These are phyloP conservation scores for Blastobotrys raffinosifermentans DNA, from an alignment of 1,139 yeast genomes.

Conservation along the genomic window DNA sequence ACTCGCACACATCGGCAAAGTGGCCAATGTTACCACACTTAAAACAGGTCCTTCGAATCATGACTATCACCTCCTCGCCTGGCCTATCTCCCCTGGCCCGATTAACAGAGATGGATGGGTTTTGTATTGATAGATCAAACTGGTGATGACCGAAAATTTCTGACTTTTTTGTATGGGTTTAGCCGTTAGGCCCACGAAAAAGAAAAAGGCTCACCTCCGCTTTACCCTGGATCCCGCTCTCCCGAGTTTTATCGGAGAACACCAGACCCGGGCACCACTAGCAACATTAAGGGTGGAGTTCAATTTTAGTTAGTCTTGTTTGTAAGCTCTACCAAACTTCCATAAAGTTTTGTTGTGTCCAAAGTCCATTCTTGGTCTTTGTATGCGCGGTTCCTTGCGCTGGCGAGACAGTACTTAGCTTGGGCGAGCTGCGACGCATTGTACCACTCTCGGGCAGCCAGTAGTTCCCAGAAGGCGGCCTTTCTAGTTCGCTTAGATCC, in stretches of 20 bases:
- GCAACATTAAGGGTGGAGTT: too few species aligned
- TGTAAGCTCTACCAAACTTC: constrained; percentile 14
- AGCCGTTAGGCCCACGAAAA: too few species aligned
- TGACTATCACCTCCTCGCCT: constrained; percentile 2
- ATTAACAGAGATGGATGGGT: too few species aligned
- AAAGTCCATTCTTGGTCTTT: constrained; percentile 29
- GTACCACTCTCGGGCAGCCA: constrained; percentile 74
- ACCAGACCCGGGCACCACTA: too few species aligned
- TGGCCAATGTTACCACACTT: constrained; percentile 85
- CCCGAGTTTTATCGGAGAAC: too few species aligned
- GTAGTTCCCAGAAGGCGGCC: constrained; percentile 69
- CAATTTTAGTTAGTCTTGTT: not conserved
- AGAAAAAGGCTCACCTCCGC: too few species aligned
- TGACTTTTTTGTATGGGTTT: too few species aligned
- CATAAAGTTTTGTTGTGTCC: constrained; percentile 17
- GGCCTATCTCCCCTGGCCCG: not conserved
- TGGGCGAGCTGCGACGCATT: constrained; percentile 21
- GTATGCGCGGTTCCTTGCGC: constrained; percentile 20
- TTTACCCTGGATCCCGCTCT: too few species aligned
- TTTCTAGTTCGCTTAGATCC: constrained; percentile 65
- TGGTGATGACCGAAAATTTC: too few species aligned
- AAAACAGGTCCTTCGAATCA: constrained; percentile 16
- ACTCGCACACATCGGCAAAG: constrained; percentile 81
- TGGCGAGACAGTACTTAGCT: constrained; percentile 24
- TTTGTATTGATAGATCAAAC: too few species aligned